Base-by-base conservation (phyloP, 2,329 filamentous ascomycete genomes). In the Alternaria incomplexa region DNA sequence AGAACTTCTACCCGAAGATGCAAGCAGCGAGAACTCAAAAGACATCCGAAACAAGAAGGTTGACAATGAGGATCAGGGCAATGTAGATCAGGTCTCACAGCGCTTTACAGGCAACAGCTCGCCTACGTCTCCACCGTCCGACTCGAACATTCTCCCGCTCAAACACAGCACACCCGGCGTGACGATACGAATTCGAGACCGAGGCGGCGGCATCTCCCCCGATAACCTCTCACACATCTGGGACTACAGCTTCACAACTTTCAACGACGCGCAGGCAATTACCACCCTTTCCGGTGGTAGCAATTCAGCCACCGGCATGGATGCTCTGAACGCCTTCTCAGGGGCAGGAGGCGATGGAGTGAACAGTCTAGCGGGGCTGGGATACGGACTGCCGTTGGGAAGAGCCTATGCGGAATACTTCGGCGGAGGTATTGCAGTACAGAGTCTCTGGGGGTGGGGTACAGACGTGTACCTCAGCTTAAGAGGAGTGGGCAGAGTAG, bases 381-480 rank as follows among this genome's bases (percentile, higher is more conserved):
- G 96, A 1, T 99, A 99, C 77, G 96, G 96, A 0, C 78, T 99
- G 66, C 96, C 96, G 1, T 81, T 99, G 22, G 93, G 93, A 56
- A 87, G 96, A 65, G 95, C 96, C 0, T 99, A 99, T 76, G 96
- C 96, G 1, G 95, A 99, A 83, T 99, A 98, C 74, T 99, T 99
- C 83, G 96, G 96, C 3, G 96, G 96, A 1, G 94, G 94, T 3
- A 96, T 99, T 62, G 90, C 90, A 5, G 90, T 99, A n/a, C 95
- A 99, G 85, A 97, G 93, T 77, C 81, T 98, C 50, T 96, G 93
- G 83, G 95, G 96, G 5, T 99, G 96, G 96, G 96, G 89, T 0
- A 89, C 88, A 4, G 88, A 90, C 81, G 88, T 90, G 2, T 90
- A 90, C 78, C 77, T 90, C 58, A 89, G 85, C 54, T 71, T 90